Base-by-base conservation (phyloP, 768 basidiomycete genomes). In the Boletus subcaerulescens region DNA sequence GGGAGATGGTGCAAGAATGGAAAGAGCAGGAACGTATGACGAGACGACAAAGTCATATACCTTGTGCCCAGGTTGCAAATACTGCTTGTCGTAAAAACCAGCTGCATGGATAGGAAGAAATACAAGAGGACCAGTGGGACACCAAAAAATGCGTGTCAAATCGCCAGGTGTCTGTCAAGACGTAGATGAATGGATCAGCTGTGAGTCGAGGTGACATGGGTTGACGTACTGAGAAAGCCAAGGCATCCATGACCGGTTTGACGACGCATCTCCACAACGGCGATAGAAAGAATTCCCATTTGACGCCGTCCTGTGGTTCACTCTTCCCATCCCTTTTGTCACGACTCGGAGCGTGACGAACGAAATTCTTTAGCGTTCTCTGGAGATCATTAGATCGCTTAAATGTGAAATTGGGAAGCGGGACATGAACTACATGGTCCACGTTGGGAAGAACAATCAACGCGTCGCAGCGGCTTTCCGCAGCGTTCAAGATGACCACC, bases 401-500 rank as follows among this genome's bases (percentile, higher is more conserved):
- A 4, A 46, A 24, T 11, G 54, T 33, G 32, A 45, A 55, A 26
- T 20, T 20, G 9, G 31, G 54, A 12, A 55, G 54, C 9, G 55
- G 55, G 38, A 48, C 47, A 22, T 57, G 56, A 20, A 53, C 5
- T 2, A 22, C 56, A 20, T 36, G 5, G 0, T 48, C 41, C 22
- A 39, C 38, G 6, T 56, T 26, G 2, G 51, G 52, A 9, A 47
- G 45, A 12, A 56, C 9, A 20, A 56, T 43, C 40, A 56, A 20
- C 5, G 72, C 75, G 53, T 76, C 71, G 32, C 71, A 75, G 18
- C 71, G 59, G 13, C n/a, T 46, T 18, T 45, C 24, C 8, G 41
- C 41, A 24, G 41, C 22, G 14, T 20, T 42, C 14, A 42, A 8
- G 5, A 42, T 9, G 13, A 42, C 41, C 7, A 24, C 41, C 5